A percentile compares a stretch with the other conserved stretches of the same genome.
Conservation (phyloP, 768 basidiomycete species). For the Tylopilus sp. region DNA sequence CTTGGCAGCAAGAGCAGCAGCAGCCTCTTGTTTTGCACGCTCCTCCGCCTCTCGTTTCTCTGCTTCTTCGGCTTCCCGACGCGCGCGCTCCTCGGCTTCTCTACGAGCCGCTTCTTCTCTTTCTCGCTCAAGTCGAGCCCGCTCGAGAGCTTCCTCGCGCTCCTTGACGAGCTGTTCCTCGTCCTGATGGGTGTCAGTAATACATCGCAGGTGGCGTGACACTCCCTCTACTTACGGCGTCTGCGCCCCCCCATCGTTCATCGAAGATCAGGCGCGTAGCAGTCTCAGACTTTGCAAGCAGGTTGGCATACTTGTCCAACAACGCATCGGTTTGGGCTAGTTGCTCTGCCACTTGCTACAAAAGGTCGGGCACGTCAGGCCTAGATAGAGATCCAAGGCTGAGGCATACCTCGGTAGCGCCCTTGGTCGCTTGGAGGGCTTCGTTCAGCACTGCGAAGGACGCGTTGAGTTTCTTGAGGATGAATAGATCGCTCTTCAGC, state of each 20-base stretch:
- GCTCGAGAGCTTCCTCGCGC: conserved; percentile 29
- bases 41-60: conserved; percentile 47
- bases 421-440: conserved; percentile 58
- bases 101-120: conserved; percentile 34
- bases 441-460: conserved; percentile 68
- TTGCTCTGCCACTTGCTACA: conserved; percentile 62
- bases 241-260: conserved; percentile 72
- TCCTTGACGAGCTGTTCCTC: conserved; percentile 51
- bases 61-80: conserved; percentile 29
- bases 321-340: conserved; percentile 69
- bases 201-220: background rate
- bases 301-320: conserved; percentile 69
- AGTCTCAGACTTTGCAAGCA: conserved; percentile 68
- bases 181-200: conserved; percentile 43
- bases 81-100: conserved; percentile 39
- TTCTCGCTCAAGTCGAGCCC: conserved; percentile 34
- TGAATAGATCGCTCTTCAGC: conserved; percentile 67
- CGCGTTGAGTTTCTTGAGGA: conserved; percentile 69
- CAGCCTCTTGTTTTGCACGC: conserved; percentile 46
- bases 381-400: background rate
- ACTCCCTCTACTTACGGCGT: conserved; percentile 47
- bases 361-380: background rate
- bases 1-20: conserved; percentile 33
- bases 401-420: conserved; percentile 63
- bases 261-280: conserved; percentile 69